phyloP scores from a whole-genome alignment of 208 protist species.

The Trichomonas vaginalis region DNA sequence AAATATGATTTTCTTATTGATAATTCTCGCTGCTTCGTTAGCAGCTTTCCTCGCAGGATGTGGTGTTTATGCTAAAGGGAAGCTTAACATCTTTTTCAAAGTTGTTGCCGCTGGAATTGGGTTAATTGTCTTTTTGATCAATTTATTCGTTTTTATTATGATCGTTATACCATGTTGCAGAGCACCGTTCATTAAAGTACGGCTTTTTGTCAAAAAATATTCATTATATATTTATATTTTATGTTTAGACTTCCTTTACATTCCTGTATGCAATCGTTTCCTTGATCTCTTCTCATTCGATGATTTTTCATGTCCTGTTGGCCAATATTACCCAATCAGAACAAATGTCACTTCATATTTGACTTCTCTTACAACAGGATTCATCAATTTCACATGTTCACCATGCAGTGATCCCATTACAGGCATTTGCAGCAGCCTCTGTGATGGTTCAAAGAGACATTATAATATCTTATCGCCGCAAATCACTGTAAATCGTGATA shows the following conservation, averaged over 20 bases:
- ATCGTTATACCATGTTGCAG: not conserved
- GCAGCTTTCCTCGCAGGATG: not conserved
- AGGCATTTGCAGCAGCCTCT: not conserved
- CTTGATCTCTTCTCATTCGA: not conserved
- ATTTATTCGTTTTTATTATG: not conserved
- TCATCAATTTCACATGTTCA: not conserved
- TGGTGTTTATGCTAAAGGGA: not conserved
- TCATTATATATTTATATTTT: not conserved
- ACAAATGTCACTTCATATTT: not conserved
- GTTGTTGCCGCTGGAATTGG: not conserved
- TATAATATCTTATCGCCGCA: not conserved
- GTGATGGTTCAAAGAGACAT: not conserved
- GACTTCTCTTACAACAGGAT: not conserved
- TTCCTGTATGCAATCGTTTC: not conserved
- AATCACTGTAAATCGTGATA: not conserved
- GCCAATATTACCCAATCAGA: not conserved
- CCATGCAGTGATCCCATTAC: not conserved
- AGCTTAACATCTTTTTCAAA: not conserved
- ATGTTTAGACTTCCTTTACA: not conserved
- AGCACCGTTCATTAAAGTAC: not conserved
- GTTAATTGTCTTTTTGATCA: not conserved
- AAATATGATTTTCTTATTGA: not conserved
- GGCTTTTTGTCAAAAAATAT: not conserved
- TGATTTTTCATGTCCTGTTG: not conserved
- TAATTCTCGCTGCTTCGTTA: not conserved